Evolutionary conservation across 345 rosid species (phyloP).

Genomic region (Populus pruinosa): DNA sequence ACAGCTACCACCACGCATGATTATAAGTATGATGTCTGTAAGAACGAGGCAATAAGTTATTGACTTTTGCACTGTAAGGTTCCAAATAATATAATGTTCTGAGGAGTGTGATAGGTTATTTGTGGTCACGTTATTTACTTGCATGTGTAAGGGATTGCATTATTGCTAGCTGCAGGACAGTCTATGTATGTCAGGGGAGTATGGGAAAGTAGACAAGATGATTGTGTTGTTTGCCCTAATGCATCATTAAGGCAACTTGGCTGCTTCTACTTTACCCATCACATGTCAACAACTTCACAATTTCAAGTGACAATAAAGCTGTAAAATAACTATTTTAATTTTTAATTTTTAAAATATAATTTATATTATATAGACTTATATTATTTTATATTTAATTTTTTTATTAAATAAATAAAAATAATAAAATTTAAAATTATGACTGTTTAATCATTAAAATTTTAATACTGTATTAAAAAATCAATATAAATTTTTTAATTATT

Average conservation of each 20-base stretch:
- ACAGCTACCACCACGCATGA: not conserved
- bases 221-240: not conserved
- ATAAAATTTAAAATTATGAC: too few relatives aligned
- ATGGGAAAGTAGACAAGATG: not conserved
- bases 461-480: rapidly evolving
- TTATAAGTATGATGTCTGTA: not conserved
- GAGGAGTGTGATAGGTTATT: not conserved
- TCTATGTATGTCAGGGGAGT: not conserved
- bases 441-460: too few relatives aligned
- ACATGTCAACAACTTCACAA: not conserved
- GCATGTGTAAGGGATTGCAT: not conserved
- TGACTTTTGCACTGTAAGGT: not conserved
- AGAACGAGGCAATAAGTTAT: not conserved
- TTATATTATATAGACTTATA: too few relatives aligned
- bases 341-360: too few relatives aligned
- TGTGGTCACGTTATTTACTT: not conserved
- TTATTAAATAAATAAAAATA: too few relatives aligned
- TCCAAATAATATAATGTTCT: not conserved
- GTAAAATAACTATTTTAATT: too few relatives aligned
- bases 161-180: not conserved
- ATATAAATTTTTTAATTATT: too few relatives aligned
- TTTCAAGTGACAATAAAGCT: too few relatives aligned
- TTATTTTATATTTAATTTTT: too few relatives aligned
- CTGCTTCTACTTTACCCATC: not conserved
- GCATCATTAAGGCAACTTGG: not conserved